Evolutionary conservation across 2,329 filamentous ascomycete species (phyloP).

Genomic region (Trichoderma sp.): DNA sequence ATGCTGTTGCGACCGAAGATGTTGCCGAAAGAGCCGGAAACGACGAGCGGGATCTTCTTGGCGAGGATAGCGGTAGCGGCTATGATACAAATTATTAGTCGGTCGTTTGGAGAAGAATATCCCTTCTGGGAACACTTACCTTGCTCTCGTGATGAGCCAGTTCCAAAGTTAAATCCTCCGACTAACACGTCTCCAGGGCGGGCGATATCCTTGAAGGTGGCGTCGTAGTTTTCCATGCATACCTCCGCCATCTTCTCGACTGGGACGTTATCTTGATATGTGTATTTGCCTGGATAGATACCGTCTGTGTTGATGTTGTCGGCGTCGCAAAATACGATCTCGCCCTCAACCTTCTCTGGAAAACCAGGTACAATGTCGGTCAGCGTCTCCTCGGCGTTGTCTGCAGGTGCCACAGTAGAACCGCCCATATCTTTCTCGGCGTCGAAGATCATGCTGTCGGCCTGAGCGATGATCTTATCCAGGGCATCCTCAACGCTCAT

Average conservation of each 20-base stretch:
- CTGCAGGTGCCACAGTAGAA: neutral
- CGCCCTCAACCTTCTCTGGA: conserved; percentile 76
- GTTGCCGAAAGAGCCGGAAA: conserved; percentile 79
- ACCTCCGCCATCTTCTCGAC: conserved; percentile 79
- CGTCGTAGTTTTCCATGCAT: conserved; percentile 94
- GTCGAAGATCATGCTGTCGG: conserved; percentile 25
- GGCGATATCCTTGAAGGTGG: conserved; percentile 64
- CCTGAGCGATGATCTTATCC: conserved; percentile 68
- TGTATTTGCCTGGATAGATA: conserved; percentile 91
- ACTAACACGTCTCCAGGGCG: conserved; percentile 74
- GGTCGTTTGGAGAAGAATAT: neutral
- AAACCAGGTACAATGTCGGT: conserved; percentile 77
- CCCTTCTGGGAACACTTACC: neutral
- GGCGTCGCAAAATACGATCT: conserved; percentile 69
- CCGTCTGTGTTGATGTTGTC: conserved; percentile 87
- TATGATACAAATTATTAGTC: neutral
- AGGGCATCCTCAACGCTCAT: conserved; percentile 69
- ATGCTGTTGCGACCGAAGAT: conserved; percentile 78
- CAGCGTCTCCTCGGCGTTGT: conserved; percentile 25
- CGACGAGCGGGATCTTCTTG: conserved; percentile 67
- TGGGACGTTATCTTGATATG: conserved; percentile 72
- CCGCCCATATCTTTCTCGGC: conserved; percentile 18
- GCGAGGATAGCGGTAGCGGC: neutral
- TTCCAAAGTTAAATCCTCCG: conserved; percentile 56
- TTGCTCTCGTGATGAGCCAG: neutral